Conservation (phyloP, 2,329 filamentous ascomycete genomes). For the Seiridium cupressi region DNA sequence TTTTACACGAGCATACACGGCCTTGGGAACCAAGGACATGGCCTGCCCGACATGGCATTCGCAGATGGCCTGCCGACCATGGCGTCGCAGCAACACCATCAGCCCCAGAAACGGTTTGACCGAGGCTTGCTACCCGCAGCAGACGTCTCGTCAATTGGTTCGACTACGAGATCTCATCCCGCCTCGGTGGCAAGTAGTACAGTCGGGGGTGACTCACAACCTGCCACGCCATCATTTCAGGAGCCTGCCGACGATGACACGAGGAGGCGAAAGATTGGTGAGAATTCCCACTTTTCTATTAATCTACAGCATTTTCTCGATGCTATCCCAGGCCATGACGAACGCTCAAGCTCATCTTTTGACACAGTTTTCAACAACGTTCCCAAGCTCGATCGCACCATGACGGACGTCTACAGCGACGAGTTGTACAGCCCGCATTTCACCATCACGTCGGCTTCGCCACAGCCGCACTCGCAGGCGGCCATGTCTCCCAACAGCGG, state of each 20-base stretch:
- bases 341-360: slow-evolving; percentile 21
- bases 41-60: slow-evolving; percentile 30
- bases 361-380: slow-evolving; percentile 26
- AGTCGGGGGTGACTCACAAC: slow-evolving; percentile 53
- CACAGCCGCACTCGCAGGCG: slow-evolving; percentile 41
- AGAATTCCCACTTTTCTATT: slow-evolving; percentile 21
- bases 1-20: slow-evolving; percentile 36
- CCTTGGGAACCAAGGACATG: slow-evolving; percentile 33
- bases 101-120: slow-evolving; percentile 34
- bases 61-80: slow-evolving; percentile 16
- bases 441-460: slow-evolving; percentile 54
- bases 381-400: slow-evolving; percentile 78
- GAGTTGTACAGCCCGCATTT: slow-evolving; percentile 78
- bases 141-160: slow-evolving; percentile 37
- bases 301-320: slow-evolving; percentile 16
- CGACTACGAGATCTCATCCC: slow-evolving; percentile 44
- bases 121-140: slow-evolving; percentile 43
- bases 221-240: slow-evolving; percentile 51
- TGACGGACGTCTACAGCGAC: slow-evolving; percentile 82
- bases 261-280: slow-evolving; percentile 55
- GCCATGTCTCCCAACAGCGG: slow-evolving; percentile 53
- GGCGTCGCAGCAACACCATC: slow-evolving; percentile 31
- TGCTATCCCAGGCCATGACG: slow-evolving; percentile 35
- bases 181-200: slow-evolving; percentile 57
- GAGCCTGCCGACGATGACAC: slow-evolving; percentile 43